phyloP scores from a whole-genome alignment of 2,329 filamentous ascomycete genomes.

The Chaetomiaceae sp. region DNA sequence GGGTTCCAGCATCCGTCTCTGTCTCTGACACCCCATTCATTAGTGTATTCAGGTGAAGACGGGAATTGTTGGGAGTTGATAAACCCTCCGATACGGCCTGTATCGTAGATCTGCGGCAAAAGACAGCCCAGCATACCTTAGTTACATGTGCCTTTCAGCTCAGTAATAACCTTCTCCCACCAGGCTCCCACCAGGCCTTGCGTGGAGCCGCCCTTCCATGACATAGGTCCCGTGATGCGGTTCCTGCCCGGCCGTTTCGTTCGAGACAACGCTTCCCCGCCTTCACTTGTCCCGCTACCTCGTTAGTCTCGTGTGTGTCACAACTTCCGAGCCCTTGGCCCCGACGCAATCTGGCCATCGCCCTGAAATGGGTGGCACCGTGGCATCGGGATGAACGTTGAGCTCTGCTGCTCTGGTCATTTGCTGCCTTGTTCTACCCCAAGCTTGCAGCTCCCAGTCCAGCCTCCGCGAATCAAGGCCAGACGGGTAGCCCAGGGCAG shows the following conservation, averaged over 20 bases:
- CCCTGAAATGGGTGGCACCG: not conserved
- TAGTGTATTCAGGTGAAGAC: no score
- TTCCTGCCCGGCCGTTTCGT: not conserved
- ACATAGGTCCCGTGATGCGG: not conserved
- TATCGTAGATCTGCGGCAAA: no score
- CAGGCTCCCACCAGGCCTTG: no score
- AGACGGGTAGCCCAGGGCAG: slow-evolving; percentile 3
- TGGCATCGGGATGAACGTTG: not conserved
- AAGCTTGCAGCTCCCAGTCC: slow-evolving; percentile 11
- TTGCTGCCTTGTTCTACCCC: slow-evolving; percentile 8
- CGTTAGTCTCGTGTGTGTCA: not conserved
- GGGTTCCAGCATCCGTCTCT: no score
- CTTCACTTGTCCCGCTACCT: not conserved
- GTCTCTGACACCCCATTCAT: no score
- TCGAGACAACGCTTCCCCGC: not conserved
- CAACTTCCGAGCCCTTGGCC: not conserved
- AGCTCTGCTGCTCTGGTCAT: no score
- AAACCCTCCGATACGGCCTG: no score
- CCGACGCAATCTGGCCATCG: not conserved
- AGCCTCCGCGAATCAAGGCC: slow-evolving; percentile 15
- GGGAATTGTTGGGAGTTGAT: no score
- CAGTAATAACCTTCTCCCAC: no score
- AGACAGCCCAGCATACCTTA: no score
- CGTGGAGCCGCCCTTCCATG: not conserved
- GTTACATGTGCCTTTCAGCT: no score